Percentiles rank a stretch among this genome's conserved stretches.
phyloP scores from a whole-genome alignment of 1,284 basidiomycete species.

The Pascua guehoae region DNA sequence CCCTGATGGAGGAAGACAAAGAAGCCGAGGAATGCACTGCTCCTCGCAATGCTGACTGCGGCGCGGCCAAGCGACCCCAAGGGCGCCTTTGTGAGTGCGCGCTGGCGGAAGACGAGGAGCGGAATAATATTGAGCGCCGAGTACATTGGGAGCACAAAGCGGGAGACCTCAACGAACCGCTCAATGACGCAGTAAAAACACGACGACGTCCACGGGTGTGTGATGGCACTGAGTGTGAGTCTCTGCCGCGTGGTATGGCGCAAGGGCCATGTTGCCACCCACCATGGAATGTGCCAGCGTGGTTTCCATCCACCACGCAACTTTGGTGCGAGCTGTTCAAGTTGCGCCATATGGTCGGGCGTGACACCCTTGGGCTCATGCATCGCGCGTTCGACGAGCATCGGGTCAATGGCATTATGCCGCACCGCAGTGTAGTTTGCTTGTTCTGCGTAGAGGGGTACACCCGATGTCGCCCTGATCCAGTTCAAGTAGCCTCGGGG shows the following conservation, averaged over 20 bases:
- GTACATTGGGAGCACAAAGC: slow-evolving; percentile 75
- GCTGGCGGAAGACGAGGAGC: slow-evolving; percentile 67
- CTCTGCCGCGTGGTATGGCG: too few relatives aligned
- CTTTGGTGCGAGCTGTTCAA: slow-evolving; percentile 33
- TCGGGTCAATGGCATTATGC: slow-evolving; percentile 57
- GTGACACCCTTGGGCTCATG: slow-evolving; percentile 45
- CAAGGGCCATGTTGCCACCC: slow-evolving; percentile 2
- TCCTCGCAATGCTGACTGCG: slow-evolving; percentile 70
- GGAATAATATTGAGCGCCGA: slow-evolving; percentile 89
- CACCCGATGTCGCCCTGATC: slow-evolving; percentile 64
- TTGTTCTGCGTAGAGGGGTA: slow-evolving; percentile 59
- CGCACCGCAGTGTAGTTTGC: slow-evolving; percentile 64
- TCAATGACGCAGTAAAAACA: slow-evolving; percentile 66
- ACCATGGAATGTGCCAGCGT: slow-evolving; percentile 56
- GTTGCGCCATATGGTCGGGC: slow-evolving; percentile 21
- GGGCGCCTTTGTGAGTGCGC: slow-evolving; percentile 55
- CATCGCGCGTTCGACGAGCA: slow-evolving; percentile 59
- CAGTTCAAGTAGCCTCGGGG: slow-evolving; percentile 72
- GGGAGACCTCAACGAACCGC: slow-evolving; percentile 74
- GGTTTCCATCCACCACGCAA: slow-evolving; percentile 25
- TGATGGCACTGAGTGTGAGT: slow-evolving; percentile 39
- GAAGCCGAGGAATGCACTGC: slow-evolving; percentile 80
- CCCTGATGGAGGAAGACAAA: slow-evolving; percentile 84
- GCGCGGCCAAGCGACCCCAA: slow-evolving; percentile 62
- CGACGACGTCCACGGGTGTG: slow-evolving; percentile 74